These are phyloP conservation scores for Trichoderma afroharzianum DNA, from an alignment of 2,329 filamentous ascomycete species.

Conservation along the genomic window DNA sequence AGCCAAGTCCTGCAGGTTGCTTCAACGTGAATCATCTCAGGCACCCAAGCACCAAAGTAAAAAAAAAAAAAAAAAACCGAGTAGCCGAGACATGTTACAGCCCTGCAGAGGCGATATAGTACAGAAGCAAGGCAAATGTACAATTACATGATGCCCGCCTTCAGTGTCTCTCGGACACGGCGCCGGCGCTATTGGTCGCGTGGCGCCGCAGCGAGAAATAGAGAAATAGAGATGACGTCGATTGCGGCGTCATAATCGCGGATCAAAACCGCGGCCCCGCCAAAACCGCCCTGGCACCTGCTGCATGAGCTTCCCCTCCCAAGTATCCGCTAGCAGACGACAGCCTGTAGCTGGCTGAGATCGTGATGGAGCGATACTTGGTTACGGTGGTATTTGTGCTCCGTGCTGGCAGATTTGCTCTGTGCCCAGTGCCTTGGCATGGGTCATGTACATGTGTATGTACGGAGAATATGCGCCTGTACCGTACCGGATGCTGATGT, in stretches of 20 bases:
- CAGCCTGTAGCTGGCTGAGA: not conserved
- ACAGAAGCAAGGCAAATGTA: not conserved
- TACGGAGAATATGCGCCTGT: not conserved
- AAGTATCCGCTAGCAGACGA: not conserved
- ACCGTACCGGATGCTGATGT: not conserved
- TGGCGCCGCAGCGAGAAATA: not conserved
- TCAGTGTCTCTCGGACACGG: not conserved
- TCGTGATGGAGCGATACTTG: not conserved
- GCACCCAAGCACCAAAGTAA: no score
- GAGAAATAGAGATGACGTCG: not conserved
- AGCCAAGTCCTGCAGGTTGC: not conserved
- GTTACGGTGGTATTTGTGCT: not conserved
- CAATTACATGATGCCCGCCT: not conserved
- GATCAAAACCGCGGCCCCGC: slow-evolving; percentile 3
- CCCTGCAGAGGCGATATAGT: not conserved
- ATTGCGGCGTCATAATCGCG: slow-evolving; percentile 3
- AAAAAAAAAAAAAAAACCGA: not conserved
- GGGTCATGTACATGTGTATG: not conserved
- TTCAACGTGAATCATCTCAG: not conserved
- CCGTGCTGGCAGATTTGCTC: not conserved
- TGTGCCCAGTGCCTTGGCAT: not conserved
- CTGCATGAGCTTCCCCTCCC: not conserved
- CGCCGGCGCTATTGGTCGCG: not conserved
- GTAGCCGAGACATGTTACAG: not conserved
- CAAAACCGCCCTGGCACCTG: not conserved